Percentiles rank a stretch among this genome's conserved stretches.
phyloP scores from a whole-genome alignment of 768 basidiomycete species.

The Sporobolomyces roseus region DNA sequence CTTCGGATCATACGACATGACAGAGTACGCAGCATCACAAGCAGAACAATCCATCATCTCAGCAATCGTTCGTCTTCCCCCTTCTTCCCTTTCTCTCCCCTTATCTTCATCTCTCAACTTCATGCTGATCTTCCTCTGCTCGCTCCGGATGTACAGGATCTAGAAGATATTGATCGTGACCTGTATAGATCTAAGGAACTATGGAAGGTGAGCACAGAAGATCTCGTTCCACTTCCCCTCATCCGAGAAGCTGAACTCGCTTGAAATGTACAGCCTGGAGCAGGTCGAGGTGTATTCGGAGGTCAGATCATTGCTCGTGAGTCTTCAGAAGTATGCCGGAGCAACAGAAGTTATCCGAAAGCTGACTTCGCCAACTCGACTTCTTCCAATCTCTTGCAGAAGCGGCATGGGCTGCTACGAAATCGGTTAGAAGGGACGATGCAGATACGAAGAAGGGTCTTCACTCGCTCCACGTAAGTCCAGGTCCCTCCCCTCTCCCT shows the following conservation, averaged over 20 bases:
- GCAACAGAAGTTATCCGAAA: too few species aligned
- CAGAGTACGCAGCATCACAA: not conserved
- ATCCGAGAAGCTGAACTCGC: not conserved
- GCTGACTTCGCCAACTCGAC: too few species aligned
- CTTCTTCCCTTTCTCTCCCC: not conserved
- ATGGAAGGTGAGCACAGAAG: slow-evolving; percentile 33
- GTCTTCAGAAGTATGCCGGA: not conserved
- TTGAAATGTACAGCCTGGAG: not conserved
- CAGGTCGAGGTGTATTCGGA: slow-evolving; percentile 41
- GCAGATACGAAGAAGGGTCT: slow-evolving; percentile 32
- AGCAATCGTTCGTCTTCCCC: slow-evolving; percentile 20
- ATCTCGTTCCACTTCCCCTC: not conserved
- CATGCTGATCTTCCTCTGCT: not conserved
- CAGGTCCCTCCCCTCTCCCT: too few species aligned
- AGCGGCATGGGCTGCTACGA: slow-evolving; percentile 40
- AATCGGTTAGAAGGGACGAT: slow-evolving; percentile 36
- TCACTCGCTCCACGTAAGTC: slow-evolving; percentile 39
- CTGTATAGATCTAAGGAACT: slow-evolving; percentile 37
- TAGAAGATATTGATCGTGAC: slow-evolving; percentile 39
- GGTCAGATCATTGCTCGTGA: slow-evolving; percentile 44
- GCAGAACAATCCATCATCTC: slow-evolving; percentile 22
- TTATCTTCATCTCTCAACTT: not conserved
- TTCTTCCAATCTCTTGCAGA: slow-evolving; percentile 5
- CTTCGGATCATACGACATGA: not conserved
- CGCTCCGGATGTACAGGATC: slow-evolving; percentile 16